Evolutionary conservation across 2,329 filamentous ascomycete species (phyloP).

Genomic region (Fusarium devonianum): DNA sequence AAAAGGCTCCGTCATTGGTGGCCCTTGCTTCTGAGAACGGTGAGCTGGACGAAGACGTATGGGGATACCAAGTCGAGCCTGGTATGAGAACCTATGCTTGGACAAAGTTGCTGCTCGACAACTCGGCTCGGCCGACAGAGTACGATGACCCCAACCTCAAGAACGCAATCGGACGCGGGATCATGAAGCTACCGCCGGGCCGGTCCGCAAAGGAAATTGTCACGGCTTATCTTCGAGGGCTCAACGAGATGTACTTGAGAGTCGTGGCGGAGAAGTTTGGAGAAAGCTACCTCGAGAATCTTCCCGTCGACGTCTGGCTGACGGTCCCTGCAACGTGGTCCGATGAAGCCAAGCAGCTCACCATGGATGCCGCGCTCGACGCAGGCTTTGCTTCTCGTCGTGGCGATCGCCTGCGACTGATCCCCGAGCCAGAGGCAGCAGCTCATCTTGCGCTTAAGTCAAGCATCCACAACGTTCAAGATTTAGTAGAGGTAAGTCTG

Average conservation of each 20-base stretch:
- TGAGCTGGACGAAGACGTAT: slow-evolving; percentile 10
- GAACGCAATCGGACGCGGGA: background rate
- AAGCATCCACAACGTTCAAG: background rate
- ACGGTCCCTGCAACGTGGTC: slow-evolving; percentile 25
- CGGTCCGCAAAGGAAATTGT: slow-evolving; percentile 14
- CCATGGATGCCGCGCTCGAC: slow-evolving; percentile 11
- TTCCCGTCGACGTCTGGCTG: slow-evolving; percentile 18
- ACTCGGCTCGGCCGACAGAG: slow-evolving; percentile 3
- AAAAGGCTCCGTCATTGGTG: slow-evolving; percentile 25
- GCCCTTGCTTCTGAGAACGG: slow-evolving; percentile 23
- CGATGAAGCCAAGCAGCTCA: slow-evolving; percentile 14
- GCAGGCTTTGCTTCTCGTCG: slow-evolving; percentile 3
- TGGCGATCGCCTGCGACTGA: slow-evolving; percentile 16
- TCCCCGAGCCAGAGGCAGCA: slow-evolving; percentile 23
- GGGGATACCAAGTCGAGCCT: slow-evolving; percentile 23
- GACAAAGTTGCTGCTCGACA: slow-evolving; percentile 26
- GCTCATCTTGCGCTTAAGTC: slow-evolving; percentile 13
- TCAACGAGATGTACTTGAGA: slow-evolving; percentile 14
- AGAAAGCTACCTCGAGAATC: background rate
- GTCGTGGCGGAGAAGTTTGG: slow-evolving; percentile 1
- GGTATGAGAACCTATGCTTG: slow-evolving; percentile 21
- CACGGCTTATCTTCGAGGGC: slow-evolving; percentile 15
- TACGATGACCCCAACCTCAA: slow-evolving; percentile 11
- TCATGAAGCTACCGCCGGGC: slow-evolving; percentile 11
- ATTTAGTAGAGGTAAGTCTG: slow-evolving; percentile 62